Evolutionary conservation across 2,329 filamentous ascomycete genomes (phyloP).

Genomic region (Fusarium acutatum): DNA sequence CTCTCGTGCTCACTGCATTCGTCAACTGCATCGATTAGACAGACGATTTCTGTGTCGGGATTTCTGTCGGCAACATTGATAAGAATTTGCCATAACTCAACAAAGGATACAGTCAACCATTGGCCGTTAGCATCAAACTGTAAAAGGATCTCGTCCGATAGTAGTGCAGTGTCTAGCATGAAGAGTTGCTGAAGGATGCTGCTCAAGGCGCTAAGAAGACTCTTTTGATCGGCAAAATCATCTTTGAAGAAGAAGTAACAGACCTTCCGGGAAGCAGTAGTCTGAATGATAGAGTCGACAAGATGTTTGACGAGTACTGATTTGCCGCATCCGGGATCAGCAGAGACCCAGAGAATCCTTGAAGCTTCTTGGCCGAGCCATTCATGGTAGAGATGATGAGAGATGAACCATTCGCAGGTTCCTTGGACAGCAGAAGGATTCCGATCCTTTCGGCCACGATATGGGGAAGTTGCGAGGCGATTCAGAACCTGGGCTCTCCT

Average conservation of each 20-base stretch:
- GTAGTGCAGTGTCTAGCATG: neutral
- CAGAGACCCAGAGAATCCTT: neutral
- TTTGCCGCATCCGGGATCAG: neutral
- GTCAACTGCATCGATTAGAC: neutral
- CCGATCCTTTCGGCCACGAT: neutral
- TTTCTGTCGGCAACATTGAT: neutral
- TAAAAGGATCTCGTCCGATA: neutral
- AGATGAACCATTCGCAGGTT: neutral
- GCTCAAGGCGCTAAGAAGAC: neutral
- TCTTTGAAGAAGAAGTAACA: neutral
- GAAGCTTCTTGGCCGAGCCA: neutral
- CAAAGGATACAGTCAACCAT: neutral
- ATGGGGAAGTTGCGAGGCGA: neutral
- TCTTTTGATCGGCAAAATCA: neutral
- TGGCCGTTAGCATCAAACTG: neutral
- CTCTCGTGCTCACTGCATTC: neutral
- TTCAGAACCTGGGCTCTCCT: neutral
- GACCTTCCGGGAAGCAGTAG: neutral
- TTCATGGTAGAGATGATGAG: neutral
- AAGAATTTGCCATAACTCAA: neutral
- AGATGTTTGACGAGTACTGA: neutral
- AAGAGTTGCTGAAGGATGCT: neutral
- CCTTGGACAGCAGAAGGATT: neutral
- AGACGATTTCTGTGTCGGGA: neutral
- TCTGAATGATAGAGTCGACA: neutral